Percentiles rank a stretch among this genome's conserved stretches.
Conservation (phyloP, 768 basidiomycete genomes). For the Suillus spraguei region DNA sequence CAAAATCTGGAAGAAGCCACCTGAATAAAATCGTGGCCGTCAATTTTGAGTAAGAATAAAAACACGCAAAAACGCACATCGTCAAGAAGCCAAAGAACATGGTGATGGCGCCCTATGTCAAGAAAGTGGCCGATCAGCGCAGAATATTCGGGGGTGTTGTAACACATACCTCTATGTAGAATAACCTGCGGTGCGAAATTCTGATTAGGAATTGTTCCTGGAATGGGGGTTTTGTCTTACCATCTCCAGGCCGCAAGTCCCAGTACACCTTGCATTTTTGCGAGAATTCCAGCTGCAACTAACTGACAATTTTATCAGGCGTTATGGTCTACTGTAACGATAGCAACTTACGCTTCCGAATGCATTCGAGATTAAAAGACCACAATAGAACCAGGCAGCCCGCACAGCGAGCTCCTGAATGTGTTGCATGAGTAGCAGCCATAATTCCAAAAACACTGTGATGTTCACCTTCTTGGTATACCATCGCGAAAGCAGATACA, state of each 20-base stretch:
- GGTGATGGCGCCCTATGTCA: constrained; percentile 59
- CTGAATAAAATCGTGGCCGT: constrained; percentile 31
- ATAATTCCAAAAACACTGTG: not conserved
- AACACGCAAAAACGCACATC: constrained; percentile 39
- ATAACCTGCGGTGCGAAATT: constrained; percentile 48
- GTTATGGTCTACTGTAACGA: too few relatives aligned
- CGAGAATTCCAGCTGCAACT: too few relatives aligned
- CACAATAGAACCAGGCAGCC: constrained; percentile 62
- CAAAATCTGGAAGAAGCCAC: constrained; percentile 61
- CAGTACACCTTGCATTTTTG: constrained; percentile 64
- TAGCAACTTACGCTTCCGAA: too few relatives aligned
- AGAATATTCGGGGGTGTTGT: not conserved
- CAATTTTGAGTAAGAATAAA: not conserved
- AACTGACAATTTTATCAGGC: too few relatives aligned
- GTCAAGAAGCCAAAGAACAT: constrained; percentile 56
- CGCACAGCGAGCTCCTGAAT: constrained; percentile 65
- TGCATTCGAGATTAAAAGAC: too few relatives aligned
- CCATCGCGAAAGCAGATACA: constrained; percentile 53
- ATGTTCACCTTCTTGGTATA: constrained; percentile 44
- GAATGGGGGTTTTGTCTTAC: constrained; percentile 33
- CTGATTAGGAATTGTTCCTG: not conserved
- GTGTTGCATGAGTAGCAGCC: not conserved
- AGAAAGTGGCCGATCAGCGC: not conserved
- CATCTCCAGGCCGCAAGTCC: constrained; percentile 76
- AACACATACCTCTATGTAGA: constrained; percentile 61